Evolutionary conservation across 768 basidiomycete species (phyloP).

Genomic region (Amanita rubescens): DNA sequence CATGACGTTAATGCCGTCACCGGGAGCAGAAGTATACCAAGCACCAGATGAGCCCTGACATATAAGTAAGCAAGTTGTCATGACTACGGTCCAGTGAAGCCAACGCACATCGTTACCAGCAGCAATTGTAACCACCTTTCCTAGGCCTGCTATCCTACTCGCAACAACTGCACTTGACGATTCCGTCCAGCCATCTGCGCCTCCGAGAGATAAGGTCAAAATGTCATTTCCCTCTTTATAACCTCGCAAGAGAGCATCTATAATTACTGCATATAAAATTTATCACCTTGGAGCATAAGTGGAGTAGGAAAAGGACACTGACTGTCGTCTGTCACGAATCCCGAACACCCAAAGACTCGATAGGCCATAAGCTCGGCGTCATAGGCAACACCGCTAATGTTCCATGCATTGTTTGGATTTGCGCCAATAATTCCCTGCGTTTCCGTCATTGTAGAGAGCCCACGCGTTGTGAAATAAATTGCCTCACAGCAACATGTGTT

Average conservation of each 20-base stretch:
- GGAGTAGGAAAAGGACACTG: slow-evolving; percentile 11
- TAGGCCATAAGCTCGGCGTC: slow-evolving; percentile 47
- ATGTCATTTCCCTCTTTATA: slow-evolving; percentile 51
- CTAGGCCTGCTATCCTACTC: slow-evolving; percentile 46
- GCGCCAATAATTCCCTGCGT: slow-evolving; percentile 57
- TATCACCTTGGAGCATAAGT: neutral
- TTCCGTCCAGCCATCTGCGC: slow-evolving; percentile 58
- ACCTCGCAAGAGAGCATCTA: slow-evolving; percentile 46
- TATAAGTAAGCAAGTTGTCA: neutral
- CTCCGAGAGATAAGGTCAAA: slow-evolving; percentile 60
- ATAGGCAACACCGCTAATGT: slow-evolving; percentile 66
- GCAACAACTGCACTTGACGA: slow-evolving; percentile 46
- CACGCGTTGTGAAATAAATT: neutral
- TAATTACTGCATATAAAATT: slow-evolving; percentile 19
- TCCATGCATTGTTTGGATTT: slow-evolving; percentile 50
- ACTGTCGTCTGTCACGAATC: slow-evolving; percentile 46
- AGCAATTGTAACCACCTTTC: slow-evolving; percentile 56
- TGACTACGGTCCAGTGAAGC: neutral
- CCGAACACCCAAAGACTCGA: slow-evolving; percentile 55
- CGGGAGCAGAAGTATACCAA: slow-evolving; percentile 52
- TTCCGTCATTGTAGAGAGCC: slow-evolving; percentile 17
- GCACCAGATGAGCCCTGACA: slow-evolving; percentile 46
- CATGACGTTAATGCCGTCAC: slow-evolving; percentile 49
- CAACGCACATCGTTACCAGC: slow-evolving; percentile 42
- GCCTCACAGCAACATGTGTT: slow-evolving; percentile 8